Evolutionary conservation across 2,329 filamentous ascomycete species (phyloP).

Genomic region (Clonostachys rosea): DNA sequence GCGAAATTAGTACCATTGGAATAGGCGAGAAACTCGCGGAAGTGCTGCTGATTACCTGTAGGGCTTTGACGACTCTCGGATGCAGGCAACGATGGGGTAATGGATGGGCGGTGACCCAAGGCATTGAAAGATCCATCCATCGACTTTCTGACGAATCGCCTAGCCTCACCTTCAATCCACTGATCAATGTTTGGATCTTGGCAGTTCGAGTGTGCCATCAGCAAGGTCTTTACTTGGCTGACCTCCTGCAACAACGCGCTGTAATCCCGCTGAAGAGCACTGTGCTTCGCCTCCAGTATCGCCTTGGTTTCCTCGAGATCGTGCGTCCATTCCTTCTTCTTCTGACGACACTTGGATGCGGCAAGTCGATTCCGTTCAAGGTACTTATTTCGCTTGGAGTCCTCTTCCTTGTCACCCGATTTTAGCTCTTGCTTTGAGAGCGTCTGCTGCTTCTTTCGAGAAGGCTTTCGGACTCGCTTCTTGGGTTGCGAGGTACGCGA

Average conservation of each 20-base stretch:
- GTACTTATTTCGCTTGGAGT: constrained; percentile 46
- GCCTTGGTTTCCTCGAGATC: constrained; percentile 41
- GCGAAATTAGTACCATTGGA: no score
- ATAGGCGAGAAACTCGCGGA: no score
- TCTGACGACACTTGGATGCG: constrained; percentile 70
- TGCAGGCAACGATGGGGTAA: not conserved
- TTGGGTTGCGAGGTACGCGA: constrained; percentile 1
- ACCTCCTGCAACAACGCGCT: constrained; percentile 36
- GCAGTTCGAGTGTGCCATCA: constrained; percentile 49
- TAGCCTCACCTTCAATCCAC: constrained; percentile 49
- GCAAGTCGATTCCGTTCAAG: constrained; percentile 69
- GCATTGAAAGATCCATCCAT: not conserved
- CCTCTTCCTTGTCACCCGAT: constrained; percentile 18
- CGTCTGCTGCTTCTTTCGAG: not conserved
- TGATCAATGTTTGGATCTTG: constrained; percentile 46
- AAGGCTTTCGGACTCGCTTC: not conserved
- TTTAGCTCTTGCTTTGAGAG: not conserved
- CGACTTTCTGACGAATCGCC: constrained; percentile 34
- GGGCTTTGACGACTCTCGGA: not conserved
- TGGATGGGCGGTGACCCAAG: no score
- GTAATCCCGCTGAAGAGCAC: constrained; percentile 34
- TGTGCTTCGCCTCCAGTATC: constrained; percentile 37
- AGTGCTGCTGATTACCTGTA: not conserved
- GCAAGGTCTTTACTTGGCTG: constrained; percentile 39
- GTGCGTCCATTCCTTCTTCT: constrained; percentile 51